phyloP scores from a whole-genome alignment of 192 early-diverging fungal genomes.

The Gonapodya sp. region DNA sequence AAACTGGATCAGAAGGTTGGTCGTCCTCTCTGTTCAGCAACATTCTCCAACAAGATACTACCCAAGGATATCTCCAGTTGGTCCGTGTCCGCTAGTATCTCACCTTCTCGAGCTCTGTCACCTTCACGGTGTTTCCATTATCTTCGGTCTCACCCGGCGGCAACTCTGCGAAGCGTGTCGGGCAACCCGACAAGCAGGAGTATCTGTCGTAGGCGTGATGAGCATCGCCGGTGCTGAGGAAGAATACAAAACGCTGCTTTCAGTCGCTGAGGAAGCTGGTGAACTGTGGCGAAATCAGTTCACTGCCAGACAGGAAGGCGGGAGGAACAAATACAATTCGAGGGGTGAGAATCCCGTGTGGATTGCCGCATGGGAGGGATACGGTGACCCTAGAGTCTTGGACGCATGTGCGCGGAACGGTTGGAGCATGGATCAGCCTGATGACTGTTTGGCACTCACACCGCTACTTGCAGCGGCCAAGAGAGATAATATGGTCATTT shows the following conservation, averaged over 20 bases:
- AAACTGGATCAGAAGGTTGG: background rate
- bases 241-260: background rate
- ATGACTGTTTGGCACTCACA: background rate
- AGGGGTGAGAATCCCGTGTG: conserved; percentile 5
- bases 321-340: background rate
- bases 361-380: background rate
- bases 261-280: background rate
- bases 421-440: background rate
- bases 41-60: background rate
- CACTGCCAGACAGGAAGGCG: background rate
- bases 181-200: background rate
- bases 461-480: background rate
- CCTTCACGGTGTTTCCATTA: background rate
- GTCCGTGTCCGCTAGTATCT: background rate
- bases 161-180: background rate
- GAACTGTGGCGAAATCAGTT: background rate
- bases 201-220: background rate
- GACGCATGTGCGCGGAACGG: background rate
- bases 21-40: background rate
- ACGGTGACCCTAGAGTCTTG: background rate
- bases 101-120: background rate
- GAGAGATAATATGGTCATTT: background rate
- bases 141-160: conserved; percentile 4
- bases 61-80: background rate
- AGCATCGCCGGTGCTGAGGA: background rate